phyloP scores from a whole-genome alignment of 441 rosid genomes.

The Raphanus hybrid region DNA sequence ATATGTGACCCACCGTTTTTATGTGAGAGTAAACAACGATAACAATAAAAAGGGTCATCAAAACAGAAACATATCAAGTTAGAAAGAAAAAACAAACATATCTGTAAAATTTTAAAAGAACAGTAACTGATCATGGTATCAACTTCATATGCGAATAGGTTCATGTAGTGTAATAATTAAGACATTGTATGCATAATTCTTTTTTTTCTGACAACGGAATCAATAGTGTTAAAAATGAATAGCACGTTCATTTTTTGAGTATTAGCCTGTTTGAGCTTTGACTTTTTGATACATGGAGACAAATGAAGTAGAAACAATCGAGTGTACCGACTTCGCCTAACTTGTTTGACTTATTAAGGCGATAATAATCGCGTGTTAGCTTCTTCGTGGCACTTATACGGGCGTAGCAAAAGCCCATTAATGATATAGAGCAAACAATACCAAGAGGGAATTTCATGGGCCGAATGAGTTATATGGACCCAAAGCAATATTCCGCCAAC shows the following conservation, averaged over 20 bases:
- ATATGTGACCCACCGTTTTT: neutral
- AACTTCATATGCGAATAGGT: neutral
- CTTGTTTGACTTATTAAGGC: slow-evolving; percentile 26
- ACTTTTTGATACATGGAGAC: neutral
- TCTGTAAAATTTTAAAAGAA: neutral
- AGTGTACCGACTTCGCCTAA: slow-evolving; percentile 29
- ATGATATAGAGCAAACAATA: neutral
- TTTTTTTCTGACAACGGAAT: neutral
- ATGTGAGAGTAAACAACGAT: neutral
- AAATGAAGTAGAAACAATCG: slow-evolving; percentile 18
- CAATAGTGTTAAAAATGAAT: slow-evolving; percentile 4
- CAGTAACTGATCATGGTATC: neutral
- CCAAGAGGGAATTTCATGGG: neutral
- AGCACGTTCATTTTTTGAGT: neutral
- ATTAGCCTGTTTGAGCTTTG: neutral
- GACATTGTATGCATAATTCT: neutral
- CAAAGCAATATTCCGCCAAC: neutral
- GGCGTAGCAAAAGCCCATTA: slow-evolving; percentile 10
- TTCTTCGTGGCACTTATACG: neutral
- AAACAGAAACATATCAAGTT: neutral
- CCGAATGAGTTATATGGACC: neutral
- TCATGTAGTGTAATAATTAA: neutral
- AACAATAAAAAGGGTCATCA: neutral
- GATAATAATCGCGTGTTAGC: slow-evolving; percentile 6
- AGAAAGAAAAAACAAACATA: neutral